Base-by-base conservation (phyloP, 2,329 filamentous ascomycete genomes). In the Metarhizium rileyi region DNA sequence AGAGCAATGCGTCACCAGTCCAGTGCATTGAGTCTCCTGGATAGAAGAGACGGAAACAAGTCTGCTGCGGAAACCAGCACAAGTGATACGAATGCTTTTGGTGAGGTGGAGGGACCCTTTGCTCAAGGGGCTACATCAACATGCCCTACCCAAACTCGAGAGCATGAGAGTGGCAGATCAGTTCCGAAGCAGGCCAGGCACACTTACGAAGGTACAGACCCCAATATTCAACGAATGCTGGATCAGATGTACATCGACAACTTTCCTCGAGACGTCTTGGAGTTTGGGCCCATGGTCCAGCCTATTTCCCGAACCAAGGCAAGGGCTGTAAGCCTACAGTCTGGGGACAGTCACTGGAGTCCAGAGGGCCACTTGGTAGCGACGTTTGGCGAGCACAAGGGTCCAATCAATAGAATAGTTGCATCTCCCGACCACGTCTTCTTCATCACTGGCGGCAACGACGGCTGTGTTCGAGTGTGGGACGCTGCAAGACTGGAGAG, bases 381-480 rank as follows among this genome's bases (percentile, higher is more conserved):
- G 2, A 88, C 88, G 1, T 90, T 97, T 61, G 82, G 87, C 1
- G 93, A 98, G 63, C 93, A 98, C 62, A 83, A 76, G 26, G 88
- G 82, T 0, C 80, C 87, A 7, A 81, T 97, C 55, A 95, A 86
- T 60, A 81, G 90, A 9, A 80, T 97, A 10, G 74, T 86, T 2
- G 80, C 89, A 7, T 84, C 93, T 2, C 89, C 91, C 0, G 93
- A 98, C 61, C 91, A 98, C 63, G 72, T 84, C 4, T 98, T 98
- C 69, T 98, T 98, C 66, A 77, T 96, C 50, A 97, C 93, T 1
- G 91, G 84, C 6, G 91, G 90, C 9, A 88, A 95, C 60, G 93
- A 98, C 66, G 88, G 93, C 3, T 82, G 80, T 6, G 87, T 96
- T 50, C 95, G 88, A 61, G 78, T 98, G 5, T 98, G 93, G 93